Base-by-base conservation (phyloP, 148 eudicot species). In the Vaccinium darrowii region DNA sequence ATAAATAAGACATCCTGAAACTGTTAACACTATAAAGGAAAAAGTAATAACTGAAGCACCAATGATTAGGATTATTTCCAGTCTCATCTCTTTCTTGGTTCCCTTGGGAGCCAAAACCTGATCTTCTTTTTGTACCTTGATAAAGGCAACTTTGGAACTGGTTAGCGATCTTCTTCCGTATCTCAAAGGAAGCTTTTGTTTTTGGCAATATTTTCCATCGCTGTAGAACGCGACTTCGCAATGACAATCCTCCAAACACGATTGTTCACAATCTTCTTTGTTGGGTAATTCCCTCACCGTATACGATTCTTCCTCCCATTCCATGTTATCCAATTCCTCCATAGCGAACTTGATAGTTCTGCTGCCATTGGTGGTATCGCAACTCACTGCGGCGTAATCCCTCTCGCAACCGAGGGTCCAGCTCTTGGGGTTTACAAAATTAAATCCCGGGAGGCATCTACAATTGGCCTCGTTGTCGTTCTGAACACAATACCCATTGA, bases 381-480 rank as follows among this genome's bases (percentile, higher is more conserved):
- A 88, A 19, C 78, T 81, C 11, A 81, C 78, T 2, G 43, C 78
- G 1, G 80, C 21, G 53, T 76, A 90, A 71, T 76, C 85, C 49
- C 89, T 88, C 54, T 13, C 33, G 16, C 90, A 89, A 52, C 90
- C 90, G 11, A 84, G 76, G 14, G 56, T 75, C 85, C 88, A 39
- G 15, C 74, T 75, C 0, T 54, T 67, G 3, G 73, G 63, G 57
- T 74, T 60, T 13, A 88, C 84, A 60, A 53, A 65, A 69, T 76
- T 79, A 13, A 90, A 90, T 27, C 90, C 87, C 0, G 90, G 92
- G 27, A 86, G 80, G 81, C 92, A 90, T 36, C 1, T 39, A 78
- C 91, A 90, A 0, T 58, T 23, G 2, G 85, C 79, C 3, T 33
- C 25, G 1, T 23, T 51, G 73, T 85, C 90, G 30, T 53, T 33